Percentiles rank a stretch among this genome's conserved stretches.
phyloP scores from a whole-genome alignment of 768 basidiomycete species.

The Suillus plorans region DNA sequence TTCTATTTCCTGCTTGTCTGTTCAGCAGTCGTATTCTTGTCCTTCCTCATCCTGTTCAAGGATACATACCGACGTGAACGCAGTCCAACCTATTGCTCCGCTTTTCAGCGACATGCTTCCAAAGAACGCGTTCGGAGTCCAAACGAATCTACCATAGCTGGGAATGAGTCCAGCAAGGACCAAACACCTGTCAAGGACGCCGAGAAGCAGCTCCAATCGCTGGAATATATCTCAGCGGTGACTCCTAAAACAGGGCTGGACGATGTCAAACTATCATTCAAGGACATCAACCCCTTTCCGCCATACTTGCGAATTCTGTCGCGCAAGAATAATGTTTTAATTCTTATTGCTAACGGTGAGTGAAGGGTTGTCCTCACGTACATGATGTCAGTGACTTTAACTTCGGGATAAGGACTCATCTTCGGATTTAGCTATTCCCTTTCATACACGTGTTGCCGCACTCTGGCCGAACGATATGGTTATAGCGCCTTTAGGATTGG shows the following conservation, averaged over 20 bases:
- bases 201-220: slow-evolving; percentile 16
- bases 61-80: slow-evolving; percentile 85
- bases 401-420: slow-evolving; percentile 49
- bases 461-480: slow-evolving; percentile 58
- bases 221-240: slow-evolving; percentile 22
- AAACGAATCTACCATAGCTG: slow-evolving; percentile 17
- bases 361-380: neutral
- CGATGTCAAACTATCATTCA: slow-evolving; percentile 54
- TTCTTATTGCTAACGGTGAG: slow-evolving; percentile 41
- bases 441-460: slow-evolving; percentile 72
- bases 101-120: slow-evolving; percentile 42
- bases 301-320: slow-evolving; percentile 59
- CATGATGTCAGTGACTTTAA: slow-evolving; percentile 10
- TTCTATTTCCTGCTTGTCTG: slow-evolving; percentile 82
- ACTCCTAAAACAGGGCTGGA: slow-evolving; percentile 15
- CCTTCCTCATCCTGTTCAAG: slow-evolving; percentile 70
- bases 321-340: slow-evolving; percentile 64
- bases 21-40: slow-evolving; percentile 49
- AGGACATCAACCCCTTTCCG: slow-evolving; percentile 71
- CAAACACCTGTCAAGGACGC: slow-evolving; percentile 14
- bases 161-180: slow-evolving; percentile 11
- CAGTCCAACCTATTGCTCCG: slow-evolving; percentile 74
- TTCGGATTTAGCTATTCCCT: slow-evolving; percentile 74
- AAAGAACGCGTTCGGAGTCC: slow-evolving; percentile 18
- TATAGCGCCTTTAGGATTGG: slow-evolving; percentile 74